Evolutionary conservation across 352 stramenopile genomes (phyloP).

Genomic region (Phytophthora foliorum): DNA sequence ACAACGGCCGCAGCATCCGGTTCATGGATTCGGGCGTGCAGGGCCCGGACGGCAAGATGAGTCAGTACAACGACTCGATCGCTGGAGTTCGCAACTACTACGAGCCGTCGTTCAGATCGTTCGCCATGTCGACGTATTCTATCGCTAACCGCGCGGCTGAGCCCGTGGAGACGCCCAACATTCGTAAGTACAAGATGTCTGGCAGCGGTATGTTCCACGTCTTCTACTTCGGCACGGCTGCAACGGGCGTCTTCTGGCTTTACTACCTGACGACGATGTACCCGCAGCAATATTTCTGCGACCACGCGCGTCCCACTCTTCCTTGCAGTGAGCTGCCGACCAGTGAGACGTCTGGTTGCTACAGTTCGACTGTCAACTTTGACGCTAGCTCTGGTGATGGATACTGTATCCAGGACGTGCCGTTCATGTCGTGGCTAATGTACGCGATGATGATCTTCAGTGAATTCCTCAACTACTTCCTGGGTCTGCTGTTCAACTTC

Average conservation of each 20-base stretch:
- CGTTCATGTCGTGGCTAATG: constrained; percentile 80
- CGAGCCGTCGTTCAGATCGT: constrained; percentile 91
- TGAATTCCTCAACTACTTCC: constrained; percentile 90
- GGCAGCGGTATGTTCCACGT: constrained; percentile 87
- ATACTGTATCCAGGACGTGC: constrained; percentile 84
- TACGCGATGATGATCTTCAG: constrained; percentile 90
- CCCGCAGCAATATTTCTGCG: constrained; percentile 85
- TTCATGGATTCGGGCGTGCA: constrained; percentile 90
- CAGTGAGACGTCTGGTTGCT: constrained; percentile 61
- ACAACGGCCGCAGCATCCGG: constrained; percentile 83
- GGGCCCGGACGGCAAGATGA: constrained; percentile 87
- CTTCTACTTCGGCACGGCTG: constrained; percentile 81
- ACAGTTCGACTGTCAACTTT: constrained; percentile 81
- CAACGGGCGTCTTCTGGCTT: constrained; percentile 81
- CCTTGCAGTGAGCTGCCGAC: constrained; percentile 67
- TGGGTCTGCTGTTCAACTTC: constrained; percentile 92
- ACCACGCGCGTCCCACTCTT: constrained; percentile 72
- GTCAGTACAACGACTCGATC: constrained; percentile 87
- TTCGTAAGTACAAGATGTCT: constrained; percentile 94
- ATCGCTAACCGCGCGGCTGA: constrained; percentile 90
- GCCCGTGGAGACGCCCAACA: constrained; percentile 90
- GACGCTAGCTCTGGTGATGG: constrained; percentile 66
- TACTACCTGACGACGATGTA: constrained; percentile 86
- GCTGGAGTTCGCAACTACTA: constrained; percentile 84
- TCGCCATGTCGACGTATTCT: constrained; percentile 91